phyloP scores from a whole-genome alignment of 2,329 filamentous ascomycete species.

The Botrytis porri region DNA sequence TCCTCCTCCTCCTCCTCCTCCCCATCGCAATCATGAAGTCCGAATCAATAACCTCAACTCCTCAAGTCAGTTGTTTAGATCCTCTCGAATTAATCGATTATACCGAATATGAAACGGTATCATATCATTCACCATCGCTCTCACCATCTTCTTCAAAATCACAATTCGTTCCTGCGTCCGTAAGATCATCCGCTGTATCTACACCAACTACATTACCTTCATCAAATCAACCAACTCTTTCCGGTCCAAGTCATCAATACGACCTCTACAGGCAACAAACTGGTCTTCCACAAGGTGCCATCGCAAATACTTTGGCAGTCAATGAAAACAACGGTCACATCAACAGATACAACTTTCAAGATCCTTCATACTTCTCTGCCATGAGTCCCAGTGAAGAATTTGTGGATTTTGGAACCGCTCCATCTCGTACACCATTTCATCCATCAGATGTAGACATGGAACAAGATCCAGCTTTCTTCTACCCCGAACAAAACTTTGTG shows the following conservation, averaged over 20 bases:
- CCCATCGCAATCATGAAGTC: constrained; percentile 6
- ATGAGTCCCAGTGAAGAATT: constrained; percentile 61
- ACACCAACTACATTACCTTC: constrained; percentile 54
- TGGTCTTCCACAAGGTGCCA: constrained; percentile 79
- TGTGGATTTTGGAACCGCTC: constrained; percentile 70
- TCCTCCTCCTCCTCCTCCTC: neutral
- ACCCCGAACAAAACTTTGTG: constrained; percentile 57
- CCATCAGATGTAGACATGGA: constrained; percentile 68
- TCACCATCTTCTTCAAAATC: constrained; percentile 56
- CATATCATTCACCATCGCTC: constrained; percentile 59
- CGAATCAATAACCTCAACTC: constrained; percentile 19
- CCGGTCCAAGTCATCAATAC: constrained; percentile 90
- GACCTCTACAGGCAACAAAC: constrained; percentile 95
- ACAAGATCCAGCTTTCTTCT: constrained; percentile 63
- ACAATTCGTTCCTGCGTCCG: constrained; percentile 42
- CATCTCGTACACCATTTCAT: constrained; percentile 58
- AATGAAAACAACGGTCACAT: constrained; percentile 59
- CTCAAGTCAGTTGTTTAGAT: constrained; percentile 35
- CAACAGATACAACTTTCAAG: constrained; percentile 46
- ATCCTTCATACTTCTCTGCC: constrained; percentile 44
- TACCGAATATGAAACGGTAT: constrained; percentile 59
- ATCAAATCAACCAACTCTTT: constrained; percentile 55
- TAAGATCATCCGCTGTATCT: constrained; percentile 48
- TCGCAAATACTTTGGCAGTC: constrained; percentile 75
- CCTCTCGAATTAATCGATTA: constrained; percentile 58